Evolutionary conservation across 768 basidiomycete genomes (phyloP), one percentile per base, ranked within the genome.

Genomic region (Clitopilus hobsonii): DNA sequence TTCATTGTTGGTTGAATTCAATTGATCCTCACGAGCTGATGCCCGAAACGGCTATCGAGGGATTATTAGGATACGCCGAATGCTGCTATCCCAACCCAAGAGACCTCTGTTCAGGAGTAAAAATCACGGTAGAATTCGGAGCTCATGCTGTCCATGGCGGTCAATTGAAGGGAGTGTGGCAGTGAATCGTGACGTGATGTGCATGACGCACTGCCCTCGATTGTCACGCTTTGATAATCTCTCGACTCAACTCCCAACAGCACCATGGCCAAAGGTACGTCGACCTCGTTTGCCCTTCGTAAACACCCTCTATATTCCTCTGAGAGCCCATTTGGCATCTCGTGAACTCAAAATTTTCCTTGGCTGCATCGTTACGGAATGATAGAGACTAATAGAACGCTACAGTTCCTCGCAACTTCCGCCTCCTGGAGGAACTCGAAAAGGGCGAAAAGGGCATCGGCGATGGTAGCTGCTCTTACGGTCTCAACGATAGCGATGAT

Each of bases 401-500:
- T 24, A 38, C 49, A 98, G 96, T 99, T 58, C 96, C 96, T 24
- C 83, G 96, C 67, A 98, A 95, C 74, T 98, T 98, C 78, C 84
- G 91, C 50, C 85, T 98, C 20, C 84, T 99, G 32, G 97, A 97
- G 68, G 97, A 99, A 77, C 89, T 99, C 60, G 97, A 99, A 72
- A 98, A 98, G 74, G 97, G 97, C 65, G 97, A 99, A 80, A 99
- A 99, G 71, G 97, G 97, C 52, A 94, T 98, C 68, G 96, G 96
- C 59, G 96, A 98, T 74, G 96, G 95, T 54, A 93, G 91, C 16
- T 97, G 94, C 76, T 96, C 94, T 18, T 99, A 98, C 65, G 97
- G 97, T 36, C 77, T 99, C 56, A 92, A 93, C 74, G 93, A 98
- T 71, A 73, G 86, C 62, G 95, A 98, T 68, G 97, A 98, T 80